Base-by-base conservation (phyloP, 495 filamentous ascomycete species). In the Penicillium paradoxum region DNA sequence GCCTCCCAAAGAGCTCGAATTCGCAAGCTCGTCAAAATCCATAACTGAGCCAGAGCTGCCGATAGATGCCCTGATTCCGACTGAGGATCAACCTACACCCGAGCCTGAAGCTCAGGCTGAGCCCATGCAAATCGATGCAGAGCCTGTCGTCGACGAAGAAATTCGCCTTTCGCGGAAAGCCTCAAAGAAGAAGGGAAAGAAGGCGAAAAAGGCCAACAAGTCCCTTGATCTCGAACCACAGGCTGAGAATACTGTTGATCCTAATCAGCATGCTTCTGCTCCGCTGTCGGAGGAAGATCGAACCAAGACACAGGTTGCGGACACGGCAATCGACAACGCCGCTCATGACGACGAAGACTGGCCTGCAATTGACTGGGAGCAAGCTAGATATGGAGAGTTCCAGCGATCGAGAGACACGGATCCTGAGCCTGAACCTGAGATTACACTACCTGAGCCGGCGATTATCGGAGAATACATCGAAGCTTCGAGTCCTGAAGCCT, bases 321-420 rank as follows among this genome's bases (percentile, higher is more conserved):
- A 41, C 38, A 36, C 30, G 3, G 34, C 39, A 11, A n/a, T n/a
- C 11, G 38, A 24, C 1, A 51, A 64, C 30, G 30, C 49, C n/a
- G 48, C 52, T 29, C 56, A 58, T 24, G 57, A 63, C 14, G 65
- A 69, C 10, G 63, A 71, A 6, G 59, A 50, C 40, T 75, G 68
- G 62, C 68, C 70, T 54, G 45, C 57, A 37, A 76, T 71, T 61
- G 71, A 71, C 45, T 75, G 66, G 68, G 64, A 68, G 32, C 66
- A 66, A 41, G 56, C 44, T 45, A 60, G 66, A 43, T 49, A 60
- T 50, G 63, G 65, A 39, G 57, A 54, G 21, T 39, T 44, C n/a
- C 60, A 66, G 45, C 57, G 60, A 37, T 57, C 57, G 22, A 49
- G 54, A 6, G 65, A 69, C 30, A 53, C 63, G 42, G 53, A 62